These are phyloP conservation scores for Verticillium tricorpus DNA, from an alignment of 2,329 filamentous ascomycete genomes.

Conservation along the genomic window DNA sequence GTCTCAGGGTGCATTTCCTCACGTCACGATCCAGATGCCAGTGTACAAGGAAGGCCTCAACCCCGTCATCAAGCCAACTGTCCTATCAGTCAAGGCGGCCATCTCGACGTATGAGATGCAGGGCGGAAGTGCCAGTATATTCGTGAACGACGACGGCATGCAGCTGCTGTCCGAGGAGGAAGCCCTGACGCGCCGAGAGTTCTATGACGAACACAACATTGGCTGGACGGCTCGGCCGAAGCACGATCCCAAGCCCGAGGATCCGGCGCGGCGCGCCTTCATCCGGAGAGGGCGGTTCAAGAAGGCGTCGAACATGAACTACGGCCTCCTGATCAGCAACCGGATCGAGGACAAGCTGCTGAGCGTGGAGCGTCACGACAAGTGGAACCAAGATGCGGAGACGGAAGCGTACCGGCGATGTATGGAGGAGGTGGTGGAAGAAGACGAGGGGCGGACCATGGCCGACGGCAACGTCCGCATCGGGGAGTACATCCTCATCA, in stretches of 20 bases:
- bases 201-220: constrained; percentile 44
- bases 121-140: constrained; percentile 44
- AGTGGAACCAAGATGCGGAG: constrained; percentile 38
- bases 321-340: constrained; percentile 56
- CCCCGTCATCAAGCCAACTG: constrained; percentile 46
- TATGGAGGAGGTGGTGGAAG: constrained; percentile 45
- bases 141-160: constrained; percentile 61
- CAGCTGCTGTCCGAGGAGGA: constrained; percentile 43
- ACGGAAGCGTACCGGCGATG: constrained; percentile 43
- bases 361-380: constrained; percentile 36
- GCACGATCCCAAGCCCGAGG: constrained; percentile 40
- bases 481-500: constrained; percentile 59
- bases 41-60: constrained; percentile 36
- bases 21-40: constrained; percentile 38
- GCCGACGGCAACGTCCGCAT: constrained; percentile 57
- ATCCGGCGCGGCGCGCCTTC: constrained; percentile 33
- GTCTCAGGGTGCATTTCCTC: constrained; percentile 21
- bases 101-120: constrained; percentile 56
- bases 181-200: constrained; percentile 36
- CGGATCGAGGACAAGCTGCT: constrained; percentile 57
- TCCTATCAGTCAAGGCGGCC: constrained; percentile 50
- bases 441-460: constrained; percentile 48
- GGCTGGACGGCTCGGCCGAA: constrained; percentile 43
- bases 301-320: constrained; percentile 76
- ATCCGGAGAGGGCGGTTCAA: constrained; percentile 62